These are phyloP conservation scores for Proliferodiscus dingleyae DNA, from an alignment of 2,329 filamentous ascomycete species.

Conservation along the genomic window DNA sequence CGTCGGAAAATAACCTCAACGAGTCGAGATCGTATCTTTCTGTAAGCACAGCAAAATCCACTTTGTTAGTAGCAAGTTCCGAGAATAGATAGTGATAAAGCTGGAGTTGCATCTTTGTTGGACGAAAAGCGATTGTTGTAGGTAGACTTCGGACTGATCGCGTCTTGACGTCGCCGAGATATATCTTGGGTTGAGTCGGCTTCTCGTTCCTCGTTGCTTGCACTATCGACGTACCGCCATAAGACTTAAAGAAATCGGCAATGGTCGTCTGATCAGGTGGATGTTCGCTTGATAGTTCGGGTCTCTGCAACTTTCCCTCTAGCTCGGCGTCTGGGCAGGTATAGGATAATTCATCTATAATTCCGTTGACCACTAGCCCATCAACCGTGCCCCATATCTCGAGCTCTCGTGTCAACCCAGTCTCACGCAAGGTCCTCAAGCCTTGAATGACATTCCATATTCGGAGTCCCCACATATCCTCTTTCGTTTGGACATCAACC, in stretches of 20 bases:
- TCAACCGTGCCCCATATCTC: conserved; percentile 83
- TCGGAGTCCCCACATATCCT: conserved; percentile 76
- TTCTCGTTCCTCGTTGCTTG: conserved; percentile 13
- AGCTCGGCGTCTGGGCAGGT: conserved; percentile 68
- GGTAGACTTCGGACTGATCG: conserved; percentile 58
- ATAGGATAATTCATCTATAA: conserved; percentile 83
- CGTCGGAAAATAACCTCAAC: conserved; percentile 66
- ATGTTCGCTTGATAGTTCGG: conserved; percentile 32
- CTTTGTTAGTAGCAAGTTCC: conserved; percentile 63
- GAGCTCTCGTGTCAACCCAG: conserved; percentile 68
- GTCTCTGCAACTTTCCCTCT: conserved; percentile 39
- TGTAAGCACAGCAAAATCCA: conserved; percentile 67
- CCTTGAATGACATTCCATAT: conserved; percentile 93
- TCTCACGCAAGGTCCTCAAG: conserved; percentile 65
- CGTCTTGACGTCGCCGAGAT: conserved; percentile 87
- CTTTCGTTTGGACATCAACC: conserved; percentile 66
- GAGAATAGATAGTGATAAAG: conserved; percentile 84
- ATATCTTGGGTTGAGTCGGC: conserved; percentile 40
- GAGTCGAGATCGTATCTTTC: conserved; percentile 65
- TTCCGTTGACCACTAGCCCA: conserved; percentile 77
- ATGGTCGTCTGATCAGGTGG: conserved; percentile 28
- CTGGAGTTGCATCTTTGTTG: conserved; percentile 81
- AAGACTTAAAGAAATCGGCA: conserved; percentile 25
- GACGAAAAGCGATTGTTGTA: conserved; percentile 60
- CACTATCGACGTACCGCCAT: conserved; percentile 14